Percentiles rank a stretch among this genome's conserved stretches.
phyloP scores from a whole-genome alignment of 106 monocot genomes.

The Apostasia shenzhenica region DNA sequence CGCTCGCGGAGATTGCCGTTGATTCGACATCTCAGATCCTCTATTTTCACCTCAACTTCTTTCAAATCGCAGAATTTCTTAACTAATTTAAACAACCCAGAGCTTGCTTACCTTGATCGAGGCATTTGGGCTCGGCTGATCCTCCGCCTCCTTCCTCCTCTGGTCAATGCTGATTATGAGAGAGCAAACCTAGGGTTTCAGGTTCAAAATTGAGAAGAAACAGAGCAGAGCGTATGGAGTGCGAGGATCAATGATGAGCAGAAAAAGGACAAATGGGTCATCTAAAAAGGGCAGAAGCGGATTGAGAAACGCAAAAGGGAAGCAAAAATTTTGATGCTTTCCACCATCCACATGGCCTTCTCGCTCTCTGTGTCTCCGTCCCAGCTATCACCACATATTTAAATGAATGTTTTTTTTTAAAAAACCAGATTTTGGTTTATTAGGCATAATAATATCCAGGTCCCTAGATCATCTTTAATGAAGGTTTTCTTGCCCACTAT shows the following conservation, averaged over 20 bases:
- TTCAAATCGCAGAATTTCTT: not conserved
- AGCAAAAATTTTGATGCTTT: constrained; percentile 6
- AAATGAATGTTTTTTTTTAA: no score
- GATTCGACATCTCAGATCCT: constrained; percentile 49
- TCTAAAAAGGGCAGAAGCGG: not conserved
- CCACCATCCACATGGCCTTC: constrained; percentile 1
- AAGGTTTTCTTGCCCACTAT: no score
- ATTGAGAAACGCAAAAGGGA: not conserved
- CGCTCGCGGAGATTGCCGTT: constrained; percentile 44
- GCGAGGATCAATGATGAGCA: not conserved
- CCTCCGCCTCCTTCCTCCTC: not conserved
- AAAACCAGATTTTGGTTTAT: no score
- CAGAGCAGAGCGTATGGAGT: not conserved
- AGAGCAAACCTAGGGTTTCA: not conserved
- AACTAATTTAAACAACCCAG: not conserved
- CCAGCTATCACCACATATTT: no score
- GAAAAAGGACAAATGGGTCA: not conserved
- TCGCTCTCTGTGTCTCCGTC: not conserved
- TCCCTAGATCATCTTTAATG: no score
- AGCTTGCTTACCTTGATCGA: constrained; percentile 19
- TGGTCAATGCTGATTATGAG: not conserved
- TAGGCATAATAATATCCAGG: no score
- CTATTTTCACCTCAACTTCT: constrained; percentile 16
- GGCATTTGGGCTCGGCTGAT: constrained; percentile 12
- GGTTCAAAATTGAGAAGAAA: constrained; percentile 1